Conservation (phyloP, 495 filamentous ascomycete genomes). For the Aspergillus sclerotiicarbonarius region DNA sequence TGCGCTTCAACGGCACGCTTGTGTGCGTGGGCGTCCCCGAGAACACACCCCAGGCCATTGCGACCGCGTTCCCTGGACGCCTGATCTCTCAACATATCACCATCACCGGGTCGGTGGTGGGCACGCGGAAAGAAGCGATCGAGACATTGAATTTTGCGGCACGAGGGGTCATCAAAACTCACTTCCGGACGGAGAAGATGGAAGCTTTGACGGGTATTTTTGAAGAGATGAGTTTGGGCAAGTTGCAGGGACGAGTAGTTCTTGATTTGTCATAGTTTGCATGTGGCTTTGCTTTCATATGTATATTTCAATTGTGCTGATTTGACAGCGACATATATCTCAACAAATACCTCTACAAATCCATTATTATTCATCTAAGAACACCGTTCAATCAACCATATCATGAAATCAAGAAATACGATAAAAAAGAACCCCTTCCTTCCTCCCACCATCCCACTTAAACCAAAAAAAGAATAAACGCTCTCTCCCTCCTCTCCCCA, state of each 20-base stretch:
- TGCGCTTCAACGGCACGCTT: constrained; percentile 61
- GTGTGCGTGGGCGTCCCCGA: constrained; percentile 71
- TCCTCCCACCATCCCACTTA: neutral
- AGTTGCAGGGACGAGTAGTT: constrained; percentile 59
- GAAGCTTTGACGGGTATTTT: constrained; percentile 60
- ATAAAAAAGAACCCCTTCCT: neutral
- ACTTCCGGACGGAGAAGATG: constrained; percentile 59
- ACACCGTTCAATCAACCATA: too few relatives aligned
- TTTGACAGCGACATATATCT: too few relatives aligned
- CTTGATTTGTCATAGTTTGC: constrained; percentile 58
- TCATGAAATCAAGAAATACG: too few relatives aligned
- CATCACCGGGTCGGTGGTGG: constrained; percentile 63
- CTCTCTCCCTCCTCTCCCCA: neutral
- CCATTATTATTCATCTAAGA: too few relatives aligned
- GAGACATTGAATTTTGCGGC: constrained; percentile 64
- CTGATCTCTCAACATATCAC: constrained; percentile 53
- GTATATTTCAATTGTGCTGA: too few relatives aligned
- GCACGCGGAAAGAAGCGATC: constrained; percentile 62
- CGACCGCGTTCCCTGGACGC: constrained; percentile 47
- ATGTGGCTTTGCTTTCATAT: constrained; percentile 19
- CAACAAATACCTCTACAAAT: too few relatives aligned
- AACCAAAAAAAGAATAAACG: neutral
- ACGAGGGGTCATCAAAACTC: constrained; percentile 59
- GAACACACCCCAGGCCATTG: constrained; percentile 56
- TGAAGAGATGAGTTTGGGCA: constrained; percentile 56